phyloP scores from a whole-genome alignment of 331 rosid species.

The Phaseolus coccineus region DNA sequence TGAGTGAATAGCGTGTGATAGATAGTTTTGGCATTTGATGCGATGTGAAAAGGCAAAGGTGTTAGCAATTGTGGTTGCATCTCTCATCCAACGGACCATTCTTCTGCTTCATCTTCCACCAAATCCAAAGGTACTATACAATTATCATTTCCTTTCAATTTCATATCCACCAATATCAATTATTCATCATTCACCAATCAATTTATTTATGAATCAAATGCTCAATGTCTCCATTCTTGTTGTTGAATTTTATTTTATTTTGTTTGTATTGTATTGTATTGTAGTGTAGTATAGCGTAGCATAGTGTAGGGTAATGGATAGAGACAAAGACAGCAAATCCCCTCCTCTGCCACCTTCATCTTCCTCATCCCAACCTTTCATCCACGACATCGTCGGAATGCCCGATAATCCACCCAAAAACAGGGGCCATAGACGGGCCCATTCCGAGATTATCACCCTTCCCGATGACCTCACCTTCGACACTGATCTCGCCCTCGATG shows the following conservation, averaged over 20 bases:
- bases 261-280: background rate
- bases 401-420: constrained; percentile 77
- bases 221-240: background rate
- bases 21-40: too few relatives aligned
- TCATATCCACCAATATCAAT: too few relatives aligned
- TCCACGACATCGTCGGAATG: constrained; percentile 83
- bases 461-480: constrained; percentile 83
- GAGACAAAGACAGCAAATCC: constrained; percentile 47
- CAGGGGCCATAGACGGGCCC: constrained; percentile 84
- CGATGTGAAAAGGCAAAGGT: too few relatives aligned
- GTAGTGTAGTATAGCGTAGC: too few relatives aligned
- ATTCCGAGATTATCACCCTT: constrained; percentile 79
- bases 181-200: too few relatives aligned
- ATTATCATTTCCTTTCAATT: background rate
- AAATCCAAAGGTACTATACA: background rate
- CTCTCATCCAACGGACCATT: background rate
- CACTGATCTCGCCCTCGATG: constrained; percentile 72
- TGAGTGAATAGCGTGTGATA: too few relatives aligned
- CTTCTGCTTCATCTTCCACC: background rate
- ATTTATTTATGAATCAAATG: background rate
- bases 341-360: background rate
- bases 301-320: constrained; percentile 56
- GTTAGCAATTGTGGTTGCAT: background rate
- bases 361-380: constrained; percentile 37
- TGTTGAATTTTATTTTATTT: background rate